Evolutionary conservation across 768 basidiomycete species (phyloP).

Genomic region (Podaxis rugospora): DNA sequence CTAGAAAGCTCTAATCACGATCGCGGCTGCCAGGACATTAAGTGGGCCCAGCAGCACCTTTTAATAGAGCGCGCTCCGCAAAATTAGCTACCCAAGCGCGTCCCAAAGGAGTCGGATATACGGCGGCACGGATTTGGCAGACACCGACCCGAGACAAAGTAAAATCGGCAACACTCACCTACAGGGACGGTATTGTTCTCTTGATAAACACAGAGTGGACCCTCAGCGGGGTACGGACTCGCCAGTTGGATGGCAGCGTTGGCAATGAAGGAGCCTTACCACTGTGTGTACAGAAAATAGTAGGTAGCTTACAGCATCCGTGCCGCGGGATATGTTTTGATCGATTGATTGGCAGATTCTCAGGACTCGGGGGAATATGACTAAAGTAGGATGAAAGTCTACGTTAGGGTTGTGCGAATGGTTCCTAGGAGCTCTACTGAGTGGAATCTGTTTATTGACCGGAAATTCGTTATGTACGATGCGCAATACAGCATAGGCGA

Average conservation of each 20-base stretch:
- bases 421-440: neutral
- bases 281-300: neutral
- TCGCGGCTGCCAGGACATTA: neutral
- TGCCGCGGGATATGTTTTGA: neutral
- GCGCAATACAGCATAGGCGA: too few species aligned
- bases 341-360: neutral
- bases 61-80: neutral
- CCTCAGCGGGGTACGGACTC: neutral
- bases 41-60: neutral
- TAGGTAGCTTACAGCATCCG: neutral
- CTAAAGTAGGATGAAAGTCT: neutral
- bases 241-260: neutral
- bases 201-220: neutral
- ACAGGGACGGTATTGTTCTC: neutral
- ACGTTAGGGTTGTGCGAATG: neutral
- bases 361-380: neutral
- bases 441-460: too few species aligned
- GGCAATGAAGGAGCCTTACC: neutral
- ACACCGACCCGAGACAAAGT: neutral
- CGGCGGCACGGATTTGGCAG: neutral
- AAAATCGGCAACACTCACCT: neutral
- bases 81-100: neutral
- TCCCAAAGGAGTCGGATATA: neutral
- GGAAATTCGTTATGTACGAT: too few species aligned
- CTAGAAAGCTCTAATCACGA: neutral